These are phyloP conservation scores for Penicillium verhagenii DNA, from an alignment of 495 filamentous ascomycete species.

Conservation along the genomic window DNA sequence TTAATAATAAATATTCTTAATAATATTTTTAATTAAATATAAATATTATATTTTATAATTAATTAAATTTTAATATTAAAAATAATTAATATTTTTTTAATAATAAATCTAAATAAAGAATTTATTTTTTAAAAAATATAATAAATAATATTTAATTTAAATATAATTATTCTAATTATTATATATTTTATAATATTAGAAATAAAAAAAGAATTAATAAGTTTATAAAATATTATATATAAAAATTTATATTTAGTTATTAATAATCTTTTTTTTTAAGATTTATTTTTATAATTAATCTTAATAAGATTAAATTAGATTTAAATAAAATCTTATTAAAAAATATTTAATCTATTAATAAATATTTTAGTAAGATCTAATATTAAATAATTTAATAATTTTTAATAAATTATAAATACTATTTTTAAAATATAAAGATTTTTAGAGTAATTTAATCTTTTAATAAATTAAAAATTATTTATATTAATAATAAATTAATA, in stretches of 20 bases:
- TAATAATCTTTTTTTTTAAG: neutral
- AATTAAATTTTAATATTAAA: neutral
- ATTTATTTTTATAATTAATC: neutral
- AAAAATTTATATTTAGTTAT: no score
- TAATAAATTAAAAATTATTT: no score
- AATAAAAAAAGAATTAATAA: no score
- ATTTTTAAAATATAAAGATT: no score
- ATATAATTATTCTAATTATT: neutral
- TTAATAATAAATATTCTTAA: no score
- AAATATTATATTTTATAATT: neutral
- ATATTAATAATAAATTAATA: no score
- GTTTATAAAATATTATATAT: neutral
- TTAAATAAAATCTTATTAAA: neutral
- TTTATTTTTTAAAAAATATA: neutral
- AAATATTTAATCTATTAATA: neutral
- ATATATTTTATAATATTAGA: neutral
- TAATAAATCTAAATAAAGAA: no score
- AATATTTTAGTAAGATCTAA: neutral
- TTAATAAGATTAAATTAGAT: neutral
- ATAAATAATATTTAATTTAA: neutral
- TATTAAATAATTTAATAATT: neutral
- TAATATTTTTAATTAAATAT: neutral
- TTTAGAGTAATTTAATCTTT: no score
- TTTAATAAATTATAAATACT: neutral
- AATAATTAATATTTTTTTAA: no score